A percentile compares a stretch with the other conserved stretches of the same genome.
These are phyloP conservation scores for Tylopilus intermedius DNA, from an alignment of 768 basidiomycete genomes.

Conservation along the genomic window DNA sequence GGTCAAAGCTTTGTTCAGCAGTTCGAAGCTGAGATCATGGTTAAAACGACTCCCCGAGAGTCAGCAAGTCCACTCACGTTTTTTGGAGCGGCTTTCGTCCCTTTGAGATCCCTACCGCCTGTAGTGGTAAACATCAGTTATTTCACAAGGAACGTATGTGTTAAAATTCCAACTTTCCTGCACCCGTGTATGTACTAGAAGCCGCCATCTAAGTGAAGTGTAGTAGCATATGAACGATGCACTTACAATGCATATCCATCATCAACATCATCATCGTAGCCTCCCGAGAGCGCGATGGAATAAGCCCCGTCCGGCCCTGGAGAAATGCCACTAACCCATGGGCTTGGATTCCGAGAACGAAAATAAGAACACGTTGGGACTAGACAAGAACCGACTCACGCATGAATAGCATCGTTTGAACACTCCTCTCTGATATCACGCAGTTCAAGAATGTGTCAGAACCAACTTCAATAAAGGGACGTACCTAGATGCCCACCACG, in stretches of 20 bases:
- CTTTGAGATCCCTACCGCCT: constrained; percentile 85
- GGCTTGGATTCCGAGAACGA: constrained; percentile 37
- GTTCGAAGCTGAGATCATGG: constrained; percentile 65
- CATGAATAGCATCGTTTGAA: constrained; percentile 76
- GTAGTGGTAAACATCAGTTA: constrained; percentile 1
- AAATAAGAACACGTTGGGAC: background rate
- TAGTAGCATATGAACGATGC: background rate
- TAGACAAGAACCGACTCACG: constrained; percentile 46
- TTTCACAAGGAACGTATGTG: background rate
- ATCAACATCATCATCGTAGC: constrained; percentile 84
- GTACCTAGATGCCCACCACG: constrained; percentile 74
- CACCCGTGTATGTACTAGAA: constrained; percentile 72
- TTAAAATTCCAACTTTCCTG: constrained; percentile 39
- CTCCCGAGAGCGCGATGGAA: constrained; percentile 84
- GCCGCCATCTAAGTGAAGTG: background rate
- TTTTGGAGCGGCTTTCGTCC: constrained; percentile 76
- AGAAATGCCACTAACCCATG: constrained; percentile 78
- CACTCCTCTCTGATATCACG: constrained; percentile 46
- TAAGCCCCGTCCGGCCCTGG: constrained; percentile 63
- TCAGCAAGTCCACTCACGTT: constrained; percentile 49
- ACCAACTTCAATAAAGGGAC: constrained; percentile 11
- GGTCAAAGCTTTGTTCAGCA: constrained; percentile 80
- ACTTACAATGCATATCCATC: constrained; percentile 78
- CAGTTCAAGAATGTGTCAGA: background rate
- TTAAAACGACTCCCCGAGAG: background rate